Percentiles rank a stretch among this genome's conserved stretches.
phyloP scores from a whole-genome alignment of 768 basidiomycete species.

The Rhizopogon sp. region DNA sequence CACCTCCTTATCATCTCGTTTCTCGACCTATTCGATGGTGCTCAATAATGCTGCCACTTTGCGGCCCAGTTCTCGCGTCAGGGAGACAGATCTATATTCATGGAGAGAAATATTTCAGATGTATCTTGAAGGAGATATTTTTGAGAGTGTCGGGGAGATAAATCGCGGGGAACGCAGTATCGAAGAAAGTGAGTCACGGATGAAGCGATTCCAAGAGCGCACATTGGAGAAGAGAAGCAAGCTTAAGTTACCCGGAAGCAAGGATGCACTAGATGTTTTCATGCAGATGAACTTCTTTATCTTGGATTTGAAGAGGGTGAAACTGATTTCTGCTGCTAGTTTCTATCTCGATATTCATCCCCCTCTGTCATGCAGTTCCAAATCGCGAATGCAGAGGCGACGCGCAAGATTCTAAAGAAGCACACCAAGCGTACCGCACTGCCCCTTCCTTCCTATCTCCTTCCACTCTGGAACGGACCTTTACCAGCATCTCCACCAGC shows the following conservation, averaged over 20 bases:
- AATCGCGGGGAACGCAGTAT: slow-evolving; percentile 61
- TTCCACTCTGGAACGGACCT: slow-evolving; percentile 14
- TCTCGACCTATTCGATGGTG: slow-evolving; percentile 27
- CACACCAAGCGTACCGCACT: slow-evolving; percentile 87
- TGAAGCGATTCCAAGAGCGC: slow-evolving; percentile 58
- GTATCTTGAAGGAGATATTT: slow-evolving; percentile 82
- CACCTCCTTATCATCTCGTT: slow-evolving; percentile 24
- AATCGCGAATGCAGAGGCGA: slow-evolving; percentile 80
- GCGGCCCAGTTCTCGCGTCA: slow-evolving; percentile 32
- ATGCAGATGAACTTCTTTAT: slow-evolving; percentile 73
- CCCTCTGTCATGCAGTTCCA: slow-evolving; percentile 51
- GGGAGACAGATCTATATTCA: slow-evolving; percentile 62
- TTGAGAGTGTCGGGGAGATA: slow-evolving; percentile 66
- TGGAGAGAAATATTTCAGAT: slow-evolving; percentile 91
- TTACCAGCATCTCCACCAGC: slow-evolving; percentile 15
- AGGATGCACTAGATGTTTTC: slow-evolving; percentile 63
- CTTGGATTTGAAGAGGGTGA: slow-evolving; percentile 75
- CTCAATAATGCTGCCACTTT: slow-evolving; percentile 21
- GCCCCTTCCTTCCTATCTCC: slow-evolving; percentile 43
- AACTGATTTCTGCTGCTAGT: slow-evolving; percentile 2
- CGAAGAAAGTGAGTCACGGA: slow-evolving; percentile 63
- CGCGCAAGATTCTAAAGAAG: slow-evolving; percentile 91
- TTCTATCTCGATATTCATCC: background rate
- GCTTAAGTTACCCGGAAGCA: slow-evolving; percentile 53
- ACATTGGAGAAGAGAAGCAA: slow-evolving; percentile 46